Evolutionary conservation across 805 yeast genomes (phyloP), one percentile per base, ranked within the genome.

Genomic region (Wickerhamiella kurtzmanii): DNA sequence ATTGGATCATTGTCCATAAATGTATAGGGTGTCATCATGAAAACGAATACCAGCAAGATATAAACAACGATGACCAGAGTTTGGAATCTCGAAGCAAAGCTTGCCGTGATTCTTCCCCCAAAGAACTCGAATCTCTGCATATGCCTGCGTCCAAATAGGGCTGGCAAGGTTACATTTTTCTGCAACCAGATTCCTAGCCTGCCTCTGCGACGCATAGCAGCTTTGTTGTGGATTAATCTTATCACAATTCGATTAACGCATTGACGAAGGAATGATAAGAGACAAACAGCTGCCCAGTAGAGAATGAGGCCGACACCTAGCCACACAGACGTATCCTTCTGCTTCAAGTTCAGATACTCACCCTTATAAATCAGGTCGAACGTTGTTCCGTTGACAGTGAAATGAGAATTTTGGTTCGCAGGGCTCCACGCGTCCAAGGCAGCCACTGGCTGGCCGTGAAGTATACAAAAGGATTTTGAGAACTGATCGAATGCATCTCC

Each of bases 1-100:
- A 61, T 52, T 1, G 72, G 56, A 4, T 73, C 65, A 3, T 56
- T 56, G 36, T 58, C 56, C 52, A 62, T 52, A 36, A 57, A 56
- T 5, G 55, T 51, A 52, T 64, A 63, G 1, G 62, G 65, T 5
- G 58, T 41, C 43, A 52, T 28, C 59, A 54, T 53, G 48, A 64
- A 62, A 2, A 64, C 50, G n/a, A 60, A 22, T 48, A 57, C 57
- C 55, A 67, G 54, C 40, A 66, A 51, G 22, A 67, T 58, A 66
- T 72, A 74, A 1, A 63, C 53, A 6, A 56, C 48, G 28, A 77
- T 63, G 41, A 72, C 57, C 8, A 76, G 49, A 0, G 71, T 50
- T 53, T 78, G 82, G 52, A 72, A 62, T 53, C 81, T 65, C 2
- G 77, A 70, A 1, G 83, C 82, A 41, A 74, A 49, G n/a, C 67